Evolutionary conservation across 257 asterid species (phyloP), one percentile per base, ranked within the genome.

Genomic region (Vinca minor): DNA sequence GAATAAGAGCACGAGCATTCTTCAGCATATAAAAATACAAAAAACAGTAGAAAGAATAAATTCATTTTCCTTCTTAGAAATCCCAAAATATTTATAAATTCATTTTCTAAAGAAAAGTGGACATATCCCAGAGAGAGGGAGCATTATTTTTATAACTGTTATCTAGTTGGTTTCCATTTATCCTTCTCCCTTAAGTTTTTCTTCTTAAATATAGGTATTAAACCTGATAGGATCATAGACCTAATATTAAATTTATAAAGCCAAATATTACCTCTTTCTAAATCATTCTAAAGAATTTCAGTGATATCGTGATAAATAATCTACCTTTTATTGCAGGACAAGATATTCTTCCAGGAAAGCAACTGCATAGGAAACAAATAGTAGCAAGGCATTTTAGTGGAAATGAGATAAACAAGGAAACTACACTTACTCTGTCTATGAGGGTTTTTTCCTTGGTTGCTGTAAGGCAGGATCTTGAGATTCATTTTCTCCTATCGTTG

Each of bases 381-480:
- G 8, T 25, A 38, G 28, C 9, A 32, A 36, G 20, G 59, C 3
- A 45, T 23, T 65, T 59, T 35, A 59, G 57, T 63, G n/a, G 17
- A 39, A 59, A 59, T 35, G 31, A 55, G 8, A 66, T 15, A 52
- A 49, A 74, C 41, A 62, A 66, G 32, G 69, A 68, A 44, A 20
- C 20, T 46, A 64, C 29, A 26, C 92, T 83, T 85, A 91, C 95
- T 87, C 61, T 68, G 86, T 72, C 86, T 82, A 20, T 39, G 95
- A n/a, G 13, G 83, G 78, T 71, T 80, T 88, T 66, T 42, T 79
- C 36, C 11, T 50, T 62, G 84, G 84, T 68, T 73, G 76, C 14
- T 74, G 73, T 15, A 67, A 63, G 52, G 65, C 78, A 62, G 66
- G 61, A 26, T 46, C 50, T 48, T 29, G 11, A 7, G 61, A 26